Conservation (phyloP, 1,284 basidiomycete genomes). For the Porodaedalea pini region DNA sequence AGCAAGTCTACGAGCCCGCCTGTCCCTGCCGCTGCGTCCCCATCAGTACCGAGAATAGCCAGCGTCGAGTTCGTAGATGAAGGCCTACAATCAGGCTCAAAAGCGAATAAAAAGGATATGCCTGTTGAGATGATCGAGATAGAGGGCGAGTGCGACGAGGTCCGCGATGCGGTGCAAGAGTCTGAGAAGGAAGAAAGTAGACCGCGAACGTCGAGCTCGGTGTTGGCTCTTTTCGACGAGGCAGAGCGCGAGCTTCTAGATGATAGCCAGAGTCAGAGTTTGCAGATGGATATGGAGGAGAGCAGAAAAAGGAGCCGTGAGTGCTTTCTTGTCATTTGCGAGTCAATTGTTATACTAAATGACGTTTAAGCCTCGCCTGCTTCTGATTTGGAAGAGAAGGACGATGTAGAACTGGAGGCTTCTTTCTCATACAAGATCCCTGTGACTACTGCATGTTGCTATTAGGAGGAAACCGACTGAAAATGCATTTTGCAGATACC, state of each 20-base stretch:
- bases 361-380: constrained; percentile 25
- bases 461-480: not conserved
- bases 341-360: not conserved
- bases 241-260: not conserved
- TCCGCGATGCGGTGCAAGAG: not conserved
- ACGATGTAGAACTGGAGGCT: constrained; percentile 49
- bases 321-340: not conserved
- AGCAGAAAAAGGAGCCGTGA: not conserved
- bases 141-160: not conserved
- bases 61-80: not conserved
- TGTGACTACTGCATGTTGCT: constrained; percentile 31
- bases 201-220: not conserved
- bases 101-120: not conserved
- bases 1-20: not conserved
- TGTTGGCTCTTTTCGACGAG: not conserved
- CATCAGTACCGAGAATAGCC: not conserved
- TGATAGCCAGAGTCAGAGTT: not conserved
- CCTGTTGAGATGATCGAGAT: constrained; percentile 1
- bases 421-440: constrained; percentile 59
- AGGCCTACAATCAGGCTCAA: not conserved
- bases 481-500: constrained; percentile 28
- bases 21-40: not conserved
- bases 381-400: constrained; percentile 27
- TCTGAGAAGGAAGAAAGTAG: not conserved
- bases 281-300: not conserved